Conservation (phyloP, 495 filamentous ascomycete genomes). For the Aspergillus biplanus region DNA sequence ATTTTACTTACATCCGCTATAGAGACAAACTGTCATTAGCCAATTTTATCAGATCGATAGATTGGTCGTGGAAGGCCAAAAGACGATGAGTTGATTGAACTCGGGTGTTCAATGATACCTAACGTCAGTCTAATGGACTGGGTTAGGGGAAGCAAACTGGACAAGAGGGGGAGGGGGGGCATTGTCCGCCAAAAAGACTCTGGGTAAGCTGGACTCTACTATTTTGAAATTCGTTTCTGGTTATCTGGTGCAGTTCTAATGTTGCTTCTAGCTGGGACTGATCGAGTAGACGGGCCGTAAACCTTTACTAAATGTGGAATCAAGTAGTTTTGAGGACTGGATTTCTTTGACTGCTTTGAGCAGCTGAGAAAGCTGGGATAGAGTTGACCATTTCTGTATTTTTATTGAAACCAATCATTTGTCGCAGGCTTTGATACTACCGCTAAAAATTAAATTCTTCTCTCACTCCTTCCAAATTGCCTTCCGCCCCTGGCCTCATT, state of each 20-base stretch:
- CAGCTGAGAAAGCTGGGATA: conserved; percentile 18
- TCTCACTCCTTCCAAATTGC: conserved; percentile 5
- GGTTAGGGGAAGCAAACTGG: conserved; percentile 75
- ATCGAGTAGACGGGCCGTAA: conserved; percentile 12
- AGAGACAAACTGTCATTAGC: conserved; percentile 94
- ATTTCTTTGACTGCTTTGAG: background rate
- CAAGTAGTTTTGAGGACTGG: too few species aligned
- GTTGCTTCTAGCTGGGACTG: conserved; percentile 50
- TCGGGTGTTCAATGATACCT: background rate
- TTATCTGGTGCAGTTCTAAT: conserved; percentile 23
- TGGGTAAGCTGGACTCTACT: conserved; percentile 58
- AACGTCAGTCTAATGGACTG: conserved; percentile 9
- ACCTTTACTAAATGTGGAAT: too few species aligned
- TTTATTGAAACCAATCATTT: conserved; percentile 25
- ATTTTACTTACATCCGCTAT: conserved; percentile 28
- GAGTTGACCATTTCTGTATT: conserved; percentile 30
- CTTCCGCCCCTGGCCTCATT: too few species aligned
- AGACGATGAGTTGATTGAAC: conserved; percentile 45
- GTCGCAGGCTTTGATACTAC: conserved; percentile 22
- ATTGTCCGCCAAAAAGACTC: conserved; percentile 81
- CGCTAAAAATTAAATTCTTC: conserved; percentile 18
- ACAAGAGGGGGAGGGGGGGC: conserved; percentile 53
- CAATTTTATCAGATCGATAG: conserved; percentile 93
- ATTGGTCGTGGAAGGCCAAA: conserved; percentile 90
- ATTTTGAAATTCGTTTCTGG: background rate